Percentiles rank a stretch among this genome's conserved stretches.
Evolutionary conservation across 441 rosid genomes (phyloP).

Genomic region (Adansonia madagascariensis): DNA sequence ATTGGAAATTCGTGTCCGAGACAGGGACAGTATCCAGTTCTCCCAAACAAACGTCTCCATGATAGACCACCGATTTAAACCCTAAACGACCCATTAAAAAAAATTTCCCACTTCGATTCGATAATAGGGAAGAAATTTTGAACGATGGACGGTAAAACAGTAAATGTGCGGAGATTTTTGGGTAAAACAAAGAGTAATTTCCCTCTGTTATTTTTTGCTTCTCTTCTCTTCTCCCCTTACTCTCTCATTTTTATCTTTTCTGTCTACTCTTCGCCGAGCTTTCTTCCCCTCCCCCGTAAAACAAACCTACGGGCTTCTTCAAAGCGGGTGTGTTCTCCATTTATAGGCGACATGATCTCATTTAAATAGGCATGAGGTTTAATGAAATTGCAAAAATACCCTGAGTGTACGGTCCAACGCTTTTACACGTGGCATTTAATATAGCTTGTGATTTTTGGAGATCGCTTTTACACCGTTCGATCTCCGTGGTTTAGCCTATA

Average conservation of each 20-base stretch:
- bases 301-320: not conserved
- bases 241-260: not conserved
- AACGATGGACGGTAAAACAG: constrained; percentile 10
- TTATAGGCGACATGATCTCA: not conserved
- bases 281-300: not conserved
- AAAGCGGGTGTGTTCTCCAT: not conserved
- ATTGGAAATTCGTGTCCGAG: constrained; percentile 57
- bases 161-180: constrained; percentile 31
- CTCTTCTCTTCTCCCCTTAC: not conserved
- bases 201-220: not conserved
- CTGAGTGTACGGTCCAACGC: not conserved
- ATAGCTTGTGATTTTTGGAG: not conserved
- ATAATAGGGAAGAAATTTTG: not conserved
- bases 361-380: not conserved
- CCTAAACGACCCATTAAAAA: constrained; percentile 73
- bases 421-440: constrained; percentile 27
- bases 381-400: not conserved
- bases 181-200: constrained; percentile 17
- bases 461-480: not conserved
- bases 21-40: constrained; percentile 72
- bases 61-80: constrained; percentile 78
- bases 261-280: not conserved
- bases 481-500: not conserved
- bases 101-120: constrained; percentile 7
- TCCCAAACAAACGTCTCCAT: constrained; percentile 75